Evolutionary conservation across 2,329 filamentous ascomycete species (phyloP).

Genomic region (Cercospora sp.): DNA sequence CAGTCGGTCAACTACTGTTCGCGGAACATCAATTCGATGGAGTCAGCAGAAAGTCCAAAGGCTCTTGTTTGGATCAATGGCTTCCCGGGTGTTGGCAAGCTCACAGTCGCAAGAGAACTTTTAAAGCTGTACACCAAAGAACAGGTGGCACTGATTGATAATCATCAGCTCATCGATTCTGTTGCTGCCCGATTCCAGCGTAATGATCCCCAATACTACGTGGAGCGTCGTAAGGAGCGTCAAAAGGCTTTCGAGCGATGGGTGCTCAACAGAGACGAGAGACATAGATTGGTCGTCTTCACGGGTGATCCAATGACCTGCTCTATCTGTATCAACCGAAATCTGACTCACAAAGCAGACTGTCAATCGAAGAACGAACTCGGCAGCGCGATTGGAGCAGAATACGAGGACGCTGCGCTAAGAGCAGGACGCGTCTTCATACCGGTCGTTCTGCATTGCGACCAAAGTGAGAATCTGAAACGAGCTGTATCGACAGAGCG

Average conservation of each 20-base stretch:
- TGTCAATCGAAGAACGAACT: slow-evolving; percentile 5
- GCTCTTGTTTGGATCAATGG: slow-evolving; percentile 16
- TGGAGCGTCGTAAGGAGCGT: not conserved
- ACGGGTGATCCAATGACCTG: not conserved
- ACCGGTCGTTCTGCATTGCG: slow-evolving; percentile 2
- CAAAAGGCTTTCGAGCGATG: not conserved
- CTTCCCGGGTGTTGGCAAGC: slow-evolving; percentile 9
- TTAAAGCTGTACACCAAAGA: not conserved
- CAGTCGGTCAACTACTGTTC: not conserved
- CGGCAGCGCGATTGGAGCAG: not conserved
- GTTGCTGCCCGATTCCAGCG: slow-evolving; percentile 1
- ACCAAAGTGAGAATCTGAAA: not conserved
- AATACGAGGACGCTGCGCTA: slow-evolving; percentile 2
- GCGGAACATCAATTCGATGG: not conserved
- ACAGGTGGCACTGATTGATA: slow-evolving; percentile 3
- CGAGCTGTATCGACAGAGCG: not conserved
- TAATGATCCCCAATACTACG: not conserved
- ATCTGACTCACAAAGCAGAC: not conserved
- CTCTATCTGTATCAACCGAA: not conserved
- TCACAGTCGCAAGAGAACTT: slow-evolving; percentile 2
- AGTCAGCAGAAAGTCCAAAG: not conserved
- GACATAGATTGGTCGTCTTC: not conserved
- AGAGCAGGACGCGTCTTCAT: not conserved
- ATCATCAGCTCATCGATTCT: slow-evolving; percentile 11
- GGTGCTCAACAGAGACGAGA: not conserved